Conservation (phyloP, 352 stramenopile genomes). For the Phytophthora colocasiae region DNA sequence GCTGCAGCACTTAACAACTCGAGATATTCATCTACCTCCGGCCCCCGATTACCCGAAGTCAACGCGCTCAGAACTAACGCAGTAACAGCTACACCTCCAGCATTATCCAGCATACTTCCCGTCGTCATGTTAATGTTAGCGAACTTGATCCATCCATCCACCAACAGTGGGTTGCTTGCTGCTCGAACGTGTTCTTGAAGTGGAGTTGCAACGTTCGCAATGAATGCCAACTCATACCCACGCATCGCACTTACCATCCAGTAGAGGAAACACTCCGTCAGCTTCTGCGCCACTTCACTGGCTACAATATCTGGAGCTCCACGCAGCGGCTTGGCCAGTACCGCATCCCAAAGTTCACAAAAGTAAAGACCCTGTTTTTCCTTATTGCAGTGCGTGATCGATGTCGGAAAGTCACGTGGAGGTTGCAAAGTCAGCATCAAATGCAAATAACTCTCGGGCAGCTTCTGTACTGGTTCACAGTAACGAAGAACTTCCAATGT, state of each 20-base stretch:
- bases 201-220: constrained; percentile 33
- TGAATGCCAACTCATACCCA: constrained; percentile 44
- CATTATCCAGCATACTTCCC: constrained; percentile 3
- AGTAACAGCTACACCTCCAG: constrained; percentile 24
- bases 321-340: constrained; percentile 28
- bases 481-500: constrained; percentile 27
- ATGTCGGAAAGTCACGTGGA: constrained; percentile 24
- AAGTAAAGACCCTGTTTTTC: constrained; percentile 32
- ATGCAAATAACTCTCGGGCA: neutral
- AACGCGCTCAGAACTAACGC: constrained; percentile 33
- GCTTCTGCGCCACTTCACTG: neutral
- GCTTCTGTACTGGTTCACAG: constrained; percentile 1
- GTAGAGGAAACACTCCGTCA: constrained; percentile 36
- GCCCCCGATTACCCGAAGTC: constrained; percentile 1
- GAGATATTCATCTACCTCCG: constrained; percentile 21
- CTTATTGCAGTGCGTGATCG: constrained; percentile 25
- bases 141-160: constrained; percentile 25
- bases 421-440: constrained; percentile 9
- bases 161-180: constrained; percentile 10
- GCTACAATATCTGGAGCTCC: constrained; percentile 2
- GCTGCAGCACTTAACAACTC: constrained; percentile 20
- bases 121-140: constrained; percentile 6
- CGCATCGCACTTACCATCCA: constrained; percentile 44
- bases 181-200: constrained; percentile 28
- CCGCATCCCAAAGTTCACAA: constrained; percentile 32